These are phyloP conservation scores for Daedaleopsis sinensis DNA, from an alignment of 768 basidiomycete species.

Conservation along the genomic window DNA sequence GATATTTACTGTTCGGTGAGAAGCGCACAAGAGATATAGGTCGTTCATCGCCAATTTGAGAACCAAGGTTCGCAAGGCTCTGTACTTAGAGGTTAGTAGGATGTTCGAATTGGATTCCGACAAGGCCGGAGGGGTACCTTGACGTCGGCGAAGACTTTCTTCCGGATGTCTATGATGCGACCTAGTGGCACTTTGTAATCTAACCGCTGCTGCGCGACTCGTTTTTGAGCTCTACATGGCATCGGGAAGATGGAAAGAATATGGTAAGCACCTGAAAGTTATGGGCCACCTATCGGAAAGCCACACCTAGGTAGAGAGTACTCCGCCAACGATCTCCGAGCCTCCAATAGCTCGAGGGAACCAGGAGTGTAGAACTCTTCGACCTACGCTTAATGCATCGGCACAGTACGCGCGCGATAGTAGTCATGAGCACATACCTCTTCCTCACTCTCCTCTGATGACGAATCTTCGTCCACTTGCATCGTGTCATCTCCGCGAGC, in stretches of 20 bases:
- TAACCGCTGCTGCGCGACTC: slow-evolving; percentile 89
- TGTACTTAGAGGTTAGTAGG: slow-evolving; percentile 31
- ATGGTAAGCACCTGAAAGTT: slow-evolving; percentile 78
- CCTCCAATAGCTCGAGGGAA: slow-evolving; percentile 81
- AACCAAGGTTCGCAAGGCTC: slow-evolving; percentile 92
- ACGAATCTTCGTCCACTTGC: slow-evolving; percentile 71
- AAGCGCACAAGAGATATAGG: slow-evolving; percentile 94
- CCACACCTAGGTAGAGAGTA: slow-evolving; percentile 95
- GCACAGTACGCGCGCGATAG: neutral
- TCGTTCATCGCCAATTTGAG: slow-evolving; percentile 96
- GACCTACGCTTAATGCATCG: slow-evolving; percentile 49
- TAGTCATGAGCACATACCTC: slow-evolving; percentile 49
- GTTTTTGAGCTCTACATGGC: slow-evolving; percentile 88
- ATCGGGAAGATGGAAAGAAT: slow-evolving; percentile 37
- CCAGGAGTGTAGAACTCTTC: slow-evolving; percentile 98
- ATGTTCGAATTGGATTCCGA: neutral
- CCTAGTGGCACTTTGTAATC: slow-evolving; percentile 87
- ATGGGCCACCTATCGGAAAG: slow-evolving; percentile 55
- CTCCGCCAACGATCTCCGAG: slow-evolving; percentile 85
- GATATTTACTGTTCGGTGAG: slow-evolving; percentile 84
- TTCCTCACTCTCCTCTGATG: slow-evolving; percentile 74
- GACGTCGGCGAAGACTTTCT: slow-evolving; percentile 86
- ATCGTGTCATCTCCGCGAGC: slow-evolving; percentile 82
- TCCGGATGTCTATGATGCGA: slow-evolving; percentile 89
- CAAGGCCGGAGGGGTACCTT: slow-evolving; percentile 57